Base-by-base conservation (phyloP, 495 filamentous ascomycete genomes). In the Tetracladium setigerum region DNA sequence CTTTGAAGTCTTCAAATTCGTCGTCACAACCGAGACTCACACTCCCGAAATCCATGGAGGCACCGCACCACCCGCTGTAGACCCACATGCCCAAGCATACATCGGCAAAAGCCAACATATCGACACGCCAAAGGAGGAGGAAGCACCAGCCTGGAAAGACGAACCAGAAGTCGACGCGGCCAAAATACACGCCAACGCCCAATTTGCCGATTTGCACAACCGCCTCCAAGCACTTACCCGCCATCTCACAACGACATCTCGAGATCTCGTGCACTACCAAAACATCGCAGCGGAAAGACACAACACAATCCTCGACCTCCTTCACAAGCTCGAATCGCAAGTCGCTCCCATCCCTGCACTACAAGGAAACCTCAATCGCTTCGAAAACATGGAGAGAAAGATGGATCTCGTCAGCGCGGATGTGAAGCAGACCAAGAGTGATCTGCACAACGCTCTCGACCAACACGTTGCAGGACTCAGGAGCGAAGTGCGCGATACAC, bases 1-100 rank as follows among this genome's bases (percentile, higher is more conserved):
- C 22, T 95, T 95, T 61, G 92, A 98, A 65, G 63, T 92, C 50
- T 91, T 89, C 72, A 95, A 91, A 56, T 78, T 97, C 57, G 67
- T 86, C 32, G 72, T 90, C 31, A 74, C 80, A 59, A 78, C 71
- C 12, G 68, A 74, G 35, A 67, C 17, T 2, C 50, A 48, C 30
- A 37, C 46, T 2, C 49, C 53, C 31, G 53, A 59, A 44, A 24
- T 30, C 5, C 35, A 52, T 7, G 22, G 55, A 62, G 19, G 37
- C 41, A 12, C 34, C 44, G 36, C n/a, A 41, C 24, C 39, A 44
- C 58, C 53, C 7, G 22, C 22, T 27, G 22, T 5, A 36, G 16
- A 57, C 37, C 56, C 55, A 66, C 46, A 62, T 59, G 30, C 49
- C 65, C 18, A 61, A 63, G 33, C 62, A 62, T 48, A 59, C 59